Base-by-base conservation (phyloP, 805 yeast genomes). In the Teunomyces kruisii region DNA sequence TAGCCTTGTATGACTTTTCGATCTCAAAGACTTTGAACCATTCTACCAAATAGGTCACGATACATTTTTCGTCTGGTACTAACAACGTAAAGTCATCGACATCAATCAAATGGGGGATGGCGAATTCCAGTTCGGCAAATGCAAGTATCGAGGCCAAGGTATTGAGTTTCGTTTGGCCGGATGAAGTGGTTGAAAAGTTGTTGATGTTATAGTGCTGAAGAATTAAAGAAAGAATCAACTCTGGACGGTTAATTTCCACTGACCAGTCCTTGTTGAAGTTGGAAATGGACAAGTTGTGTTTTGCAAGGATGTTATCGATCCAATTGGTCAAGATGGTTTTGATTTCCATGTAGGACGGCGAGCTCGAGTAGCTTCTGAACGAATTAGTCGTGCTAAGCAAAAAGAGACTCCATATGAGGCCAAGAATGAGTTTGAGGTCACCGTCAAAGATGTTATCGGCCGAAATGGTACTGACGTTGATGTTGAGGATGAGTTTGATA, bases 251-350 rank as follows among this genome's bases (percentile, higher is more conserved):
- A 71, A 57, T 73, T 58, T 67, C 70, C 24, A 67, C 46, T 7
- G 74, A 70, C 87, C 87, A 83, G 51, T 79, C 75, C 30, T 71
- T 59, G 32, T 78, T 67, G 58, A 83, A 83, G 56, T 83, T 80
- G 9, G 60, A 48, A 24, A 83, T 56, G 14, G 48, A 43, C 27
- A 30, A 26, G 33, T 45, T 39, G 36, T 56, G 48, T 32, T 54
- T 50, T 39, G 52, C 49, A 15, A 55, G 43, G 6, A 61, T 50
- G 33, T 42, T 46, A 53, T 79, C 81, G 45, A 84, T 70, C 88
- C 88, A 83, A 9, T 69, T 54, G 39, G 78, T 56, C 38, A 71
- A 50, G 17, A 64, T 56, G 14, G 46, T 12, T 48, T 67, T 70
- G 30, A 71, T 60, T 46, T 68, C 61, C n/a, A 51, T 39, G 31